Evolutionary conservation across 352 stramenopile species (phyloP).

Genomic region (Phytophthora pseudosyringae): DNA sequence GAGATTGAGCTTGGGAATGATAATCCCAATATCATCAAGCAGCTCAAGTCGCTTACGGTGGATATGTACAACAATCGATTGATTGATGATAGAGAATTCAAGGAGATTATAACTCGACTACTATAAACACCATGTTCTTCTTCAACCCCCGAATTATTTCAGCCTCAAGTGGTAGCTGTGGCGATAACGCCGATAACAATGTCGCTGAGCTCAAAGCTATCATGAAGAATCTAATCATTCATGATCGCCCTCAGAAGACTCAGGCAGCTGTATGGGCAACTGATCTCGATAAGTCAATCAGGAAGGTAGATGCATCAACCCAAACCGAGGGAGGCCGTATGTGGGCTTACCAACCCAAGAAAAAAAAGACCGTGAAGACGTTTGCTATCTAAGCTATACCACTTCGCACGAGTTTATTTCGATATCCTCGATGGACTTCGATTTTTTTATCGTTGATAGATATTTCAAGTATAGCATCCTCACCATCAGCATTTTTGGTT

Average conservation of each 20-base stretch:
- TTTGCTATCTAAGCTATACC: too few species aligned
- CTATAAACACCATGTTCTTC: background rate
- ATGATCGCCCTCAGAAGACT: background rate
- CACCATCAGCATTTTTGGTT: background rate
- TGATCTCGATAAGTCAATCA: constrained; percentile 6
- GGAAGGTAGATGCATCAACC: background rate
- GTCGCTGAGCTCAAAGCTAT: too few species aligned
- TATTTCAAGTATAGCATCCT: constrained; percentile 3
- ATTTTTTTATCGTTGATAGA: background rate
- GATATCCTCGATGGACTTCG: background rate
- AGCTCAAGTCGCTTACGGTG: too few species aligned
- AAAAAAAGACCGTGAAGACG: too few species aligned
- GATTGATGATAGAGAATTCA: too few species aligned
- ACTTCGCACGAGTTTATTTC: constrained; percentile 4
- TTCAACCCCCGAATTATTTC: constrained; percentile 1
- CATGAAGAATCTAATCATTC: background rate
- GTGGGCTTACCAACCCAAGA: background rate
- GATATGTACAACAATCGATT: too few species aligned
- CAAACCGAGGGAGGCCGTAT: background rate
- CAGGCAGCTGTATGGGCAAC: background rate
- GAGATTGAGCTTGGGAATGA: too few species aligned
- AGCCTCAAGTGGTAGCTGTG: too few species aligned
- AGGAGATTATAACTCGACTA: too few species aligned
- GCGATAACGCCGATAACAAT: too few species aligned
- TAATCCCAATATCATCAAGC: too few species aligned